These are phyloP conservation scores for Fusarium dimerum DNA, from an alignment of 2,329 filamentous ascomycete genomes.

Conservation along the genomic window DNA sequence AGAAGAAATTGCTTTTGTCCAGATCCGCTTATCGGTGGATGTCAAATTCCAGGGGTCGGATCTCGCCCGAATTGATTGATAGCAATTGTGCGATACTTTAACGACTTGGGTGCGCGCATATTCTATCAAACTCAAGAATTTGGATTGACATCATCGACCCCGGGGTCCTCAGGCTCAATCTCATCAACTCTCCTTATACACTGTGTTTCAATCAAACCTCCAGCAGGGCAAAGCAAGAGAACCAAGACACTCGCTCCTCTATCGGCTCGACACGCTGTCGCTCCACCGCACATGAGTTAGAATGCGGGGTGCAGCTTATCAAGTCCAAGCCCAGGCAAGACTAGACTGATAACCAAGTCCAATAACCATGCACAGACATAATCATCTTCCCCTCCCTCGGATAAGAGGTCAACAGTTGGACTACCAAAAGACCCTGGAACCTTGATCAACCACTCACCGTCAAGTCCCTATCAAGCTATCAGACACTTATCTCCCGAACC, in stretches of 20 bases:
- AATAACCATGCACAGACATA: not conserved
- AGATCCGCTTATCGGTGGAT: too few relatives aligned
- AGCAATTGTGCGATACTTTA: too few relatives aligned
- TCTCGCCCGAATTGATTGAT: too few relatives aligned
- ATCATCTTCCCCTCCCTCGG: not conserved
- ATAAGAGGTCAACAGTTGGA: not conserved
- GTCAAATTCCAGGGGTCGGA: too few relatives aligned
- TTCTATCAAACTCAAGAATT: too few relatives aligned
- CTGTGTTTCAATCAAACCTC: too few relatives aligned
- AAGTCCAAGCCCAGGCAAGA: not conserved
- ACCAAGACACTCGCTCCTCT: not conserved
- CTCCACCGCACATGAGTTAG: not conserved
- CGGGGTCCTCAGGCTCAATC: too few relatives aligned
- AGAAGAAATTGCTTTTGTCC: too few relatives aligned
- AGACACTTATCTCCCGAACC: not conserved
- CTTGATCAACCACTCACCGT: not conserved
- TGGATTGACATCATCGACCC: too few relatives aligned
- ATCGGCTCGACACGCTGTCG: too few relatives aligned
- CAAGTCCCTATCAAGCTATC: not conserved
- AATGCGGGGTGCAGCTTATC: not conserved
- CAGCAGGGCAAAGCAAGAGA: not conserved
- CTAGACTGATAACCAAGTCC: not conserved
- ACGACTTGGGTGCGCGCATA: too few relatives aligned
- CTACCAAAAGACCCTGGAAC: not conserved
- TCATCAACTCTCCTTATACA: too few relatives aligned